Evolutionary conservation across 345 rosid genomes (phyloP).

Genomic region (Melastoma malabathricum): DNA sequence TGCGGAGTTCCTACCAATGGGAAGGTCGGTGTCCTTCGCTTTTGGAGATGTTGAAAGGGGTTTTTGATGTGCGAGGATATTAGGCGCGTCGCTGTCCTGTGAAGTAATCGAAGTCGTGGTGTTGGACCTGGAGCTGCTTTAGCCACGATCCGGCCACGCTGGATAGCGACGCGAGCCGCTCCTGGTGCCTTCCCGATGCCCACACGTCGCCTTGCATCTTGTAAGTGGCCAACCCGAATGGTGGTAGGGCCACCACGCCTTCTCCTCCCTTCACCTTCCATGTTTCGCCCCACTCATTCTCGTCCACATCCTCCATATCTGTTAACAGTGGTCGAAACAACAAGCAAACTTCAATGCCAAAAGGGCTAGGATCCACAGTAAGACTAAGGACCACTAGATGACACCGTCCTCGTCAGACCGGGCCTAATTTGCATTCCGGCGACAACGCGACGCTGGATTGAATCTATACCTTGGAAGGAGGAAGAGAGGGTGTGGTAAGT

Average conservation of each 20-base stretch:
- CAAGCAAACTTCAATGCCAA: too few relatives aligned
- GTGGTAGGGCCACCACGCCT: slow-evolving; percentile 21
- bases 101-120: slow-evolving; percentile 43
- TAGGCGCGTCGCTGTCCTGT: too few relatives aligned
- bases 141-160: slow-evolving; percentile 48
- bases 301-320: slow-evolving; percentile 33
- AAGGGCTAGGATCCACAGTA: too few relatives aligned
- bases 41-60: too few relatives aligned
- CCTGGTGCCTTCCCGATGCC: slow-evolving; percentile 33
- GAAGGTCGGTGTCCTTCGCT: too few relatives aligned
- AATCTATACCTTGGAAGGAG: slow-evolving; percentile 46
- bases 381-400: too few relatives aligned
- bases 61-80: too few relatives aligned
- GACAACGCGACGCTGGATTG: too few relatives aligned
- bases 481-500: slow-evolving; percentile 46
- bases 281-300: slow-evolving; percentile 9
- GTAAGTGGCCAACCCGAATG: slow-evolving; percentile 43
- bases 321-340: too few relatives aligned
- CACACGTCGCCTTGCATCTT: slow-evolving; percentile 47
- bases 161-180: slow-evolving; percentile 28
- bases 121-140: slow-evolving; percentile 41
- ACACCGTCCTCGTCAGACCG: too few relatives aligned
- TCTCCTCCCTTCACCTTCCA: slow-evolving; percentile 29
- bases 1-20: too few relatives aligned
- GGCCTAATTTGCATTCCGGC: too few relatives aligned